These are phyloP conservation scores for Backusella liffmaniae DNA, from an alignment of 192 early-diverging fungal species.

Conservation along the genomic window DNA sequence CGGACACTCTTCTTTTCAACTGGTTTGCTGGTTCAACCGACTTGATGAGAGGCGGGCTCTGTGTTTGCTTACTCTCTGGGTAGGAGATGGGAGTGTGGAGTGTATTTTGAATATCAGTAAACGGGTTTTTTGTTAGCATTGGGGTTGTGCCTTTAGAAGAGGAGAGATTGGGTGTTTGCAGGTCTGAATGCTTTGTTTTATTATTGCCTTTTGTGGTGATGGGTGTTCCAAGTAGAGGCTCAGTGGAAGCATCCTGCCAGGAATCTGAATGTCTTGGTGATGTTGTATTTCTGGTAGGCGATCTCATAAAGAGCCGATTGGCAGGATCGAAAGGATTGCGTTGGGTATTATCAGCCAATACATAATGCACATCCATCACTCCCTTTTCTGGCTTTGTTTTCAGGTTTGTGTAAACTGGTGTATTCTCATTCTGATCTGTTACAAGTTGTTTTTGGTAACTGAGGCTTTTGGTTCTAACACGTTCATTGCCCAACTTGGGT, in stretches of 20 bases:
- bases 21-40: neutral
- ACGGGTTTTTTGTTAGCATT: neutral
- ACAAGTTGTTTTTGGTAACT: neutral
- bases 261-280: conserved; percentile 1
- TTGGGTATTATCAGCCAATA: neutral
- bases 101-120: neutral
- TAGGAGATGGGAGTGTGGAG: neutral
- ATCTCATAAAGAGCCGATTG: neutral
- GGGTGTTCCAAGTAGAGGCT: neutral
- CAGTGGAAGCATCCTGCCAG: conserved; percentile 5
- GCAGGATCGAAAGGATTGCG: conserved; percentile 1
- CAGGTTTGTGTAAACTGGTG: neutral
- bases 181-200: neutral
- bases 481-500: neutral
- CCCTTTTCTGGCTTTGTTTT: neutral
- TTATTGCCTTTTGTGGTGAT: neutral
- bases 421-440: neutral
- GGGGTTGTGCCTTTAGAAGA: neutral
- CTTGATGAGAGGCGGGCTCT: neutral
- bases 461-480: neutral
- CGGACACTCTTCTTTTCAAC: neutral
- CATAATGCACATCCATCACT: conserved; percentile 3
- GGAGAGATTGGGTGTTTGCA: neutral
- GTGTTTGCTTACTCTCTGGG: neutral
- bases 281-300: neutral